Evolutionary conservation across 208 protist genomes (phyloP), one percentile per base, ranked within the genome.

Genomic region (Crithidia acanthocephali): DNA sequence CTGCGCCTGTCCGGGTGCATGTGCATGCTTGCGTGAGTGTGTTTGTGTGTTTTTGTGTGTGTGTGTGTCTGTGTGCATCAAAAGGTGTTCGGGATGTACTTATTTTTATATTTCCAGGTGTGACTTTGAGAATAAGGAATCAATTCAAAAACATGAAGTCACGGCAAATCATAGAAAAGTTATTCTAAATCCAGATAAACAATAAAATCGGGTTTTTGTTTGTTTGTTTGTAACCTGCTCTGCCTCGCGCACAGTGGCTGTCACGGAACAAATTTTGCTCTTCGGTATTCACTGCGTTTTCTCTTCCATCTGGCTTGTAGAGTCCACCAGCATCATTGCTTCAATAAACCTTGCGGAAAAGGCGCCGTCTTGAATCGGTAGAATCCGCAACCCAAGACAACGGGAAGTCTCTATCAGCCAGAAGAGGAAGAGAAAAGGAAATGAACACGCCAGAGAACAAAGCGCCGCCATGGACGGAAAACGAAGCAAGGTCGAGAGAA

Each of bases 121-220:
- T 35, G 51, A n/a, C 51, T 35, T 25, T 23, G 9, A 44, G 32
- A 60, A 60, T 23, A 60, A 60, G 55, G 20, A 45, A 60, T 60
- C 28, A 45, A 16, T 18, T 16, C 23, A 45, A 45, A 40, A 45
- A 15, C 55, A 60, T 60, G 20, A 60, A 60, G 27, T 45, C 15
- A 60, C 32, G 33, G 27, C 55, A 42, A 60, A 45, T 27, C 55
- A 60, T 37, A 44, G 33, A 28, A 60, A 23, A 28, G 55, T 60
- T 60, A 45, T 60, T 60, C 55, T 40, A 60, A 60, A 60, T 60
- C 55, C 55, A 60, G 20, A 42, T 42, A 60, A 45, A 15, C 9
- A 57, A 57, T 6, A 57, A 30, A 35, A 20, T n/a, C n/a, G n/a
- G n/a, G n/a, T n/a, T n/a, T n/a, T n/a, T n/a, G 13, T 35, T 22